Percentiles rank a stretch among this genome's conserved stretches.
Conservation (phyloP, 495 filamentous ascomycete species). For the Aspergillus panamensis region DNA sequence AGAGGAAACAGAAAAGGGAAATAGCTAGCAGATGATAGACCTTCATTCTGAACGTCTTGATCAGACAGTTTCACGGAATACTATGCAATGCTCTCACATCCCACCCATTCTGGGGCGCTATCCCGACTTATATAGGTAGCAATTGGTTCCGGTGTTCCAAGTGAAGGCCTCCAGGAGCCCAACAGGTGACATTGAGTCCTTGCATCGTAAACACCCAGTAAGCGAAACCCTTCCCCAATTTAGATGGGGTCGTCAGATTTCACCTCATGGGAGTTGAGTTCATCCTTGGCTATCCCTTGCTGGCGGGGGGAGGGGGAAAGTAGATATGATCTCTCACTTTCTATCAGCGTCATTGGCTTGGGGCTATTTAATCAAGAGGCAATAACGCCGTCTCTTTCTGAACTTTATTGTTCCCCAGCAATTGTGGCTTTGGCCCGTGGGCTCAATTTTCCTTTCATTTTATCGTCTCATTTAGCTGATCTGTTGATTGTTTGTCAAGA, state of each 20-base stretch:
- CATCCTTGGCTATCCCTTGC: neutral
- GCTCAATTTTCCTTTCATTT: too few relatives aligned
- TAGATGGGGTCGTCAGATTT: neutral
- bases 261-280: neutral
- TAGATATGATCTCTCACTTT: constrained; percentile 1
- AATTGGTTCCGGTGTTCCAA: neutral
- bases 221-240: neutral
- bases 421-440: too few relatives aligned
- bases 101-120: neutral
- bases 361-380: neutral
- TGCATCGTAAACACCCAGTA: neutral
- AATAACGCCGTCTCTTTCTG: neutral
- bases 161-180: neutral
- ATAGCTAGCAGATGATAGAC: neutral
- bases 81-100: neutral
- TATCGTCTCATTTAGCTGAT: too few relatives aligned
- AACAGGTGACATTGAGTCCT: neutral
- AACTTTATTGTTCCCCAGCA: neutral
- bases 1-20: neutral
- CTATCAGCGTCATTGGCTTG: neutral
- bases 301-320: neutral
- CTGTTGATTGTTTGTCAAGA: too few relatives aligned
- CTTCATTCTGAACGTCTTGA: neutral
- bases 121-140: neutral
- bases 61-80: too few relatives aligned